phyloP scores from a whole-genome alignment of 108 stramenopile genomes.

The Cylindrotheca fusiformis region DNA sequence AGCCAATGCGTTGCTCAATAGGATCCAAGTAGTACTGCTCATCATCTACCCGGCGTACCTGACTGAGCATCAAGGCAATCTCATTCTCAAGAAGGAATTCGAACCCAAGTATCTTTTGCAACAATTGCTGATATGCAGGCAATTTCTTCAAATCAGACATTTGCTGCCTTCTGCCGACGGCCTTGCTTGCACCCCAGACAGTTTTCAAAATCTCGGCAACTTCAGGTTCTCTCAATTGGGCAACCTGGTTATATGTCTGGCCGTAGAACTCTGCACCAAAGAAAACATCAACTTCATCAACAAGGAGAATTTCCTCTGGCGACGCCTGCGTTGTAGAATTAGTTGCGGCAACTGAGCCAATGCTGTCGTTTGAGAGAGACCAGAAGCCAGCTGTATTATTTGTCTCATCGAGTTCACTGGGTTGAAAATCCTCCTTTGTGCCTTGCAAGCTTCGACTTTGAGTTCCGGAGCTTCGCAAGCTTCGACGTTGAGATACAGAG shows the following conservation, averaged over 20 bases:
- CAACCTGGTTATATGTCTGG: constrained; percentile 62
- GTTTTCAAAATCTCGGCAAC: constrained; percentile 36
- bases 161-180: constrained; percentile 32
- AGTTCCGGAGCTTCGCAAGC: neutral
- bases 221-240: constrained; percentile 45
- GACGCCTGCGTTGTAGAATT: neutral
- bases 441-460: neutral
- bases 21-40: constrained; percentile 41
- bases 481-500: neutral
- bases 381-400: no score
- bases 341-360: neutral
- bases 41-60: constrained; percentile 53
- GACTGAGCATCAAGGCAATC: constrained; percentile 51
- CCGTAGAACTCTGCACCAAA: constrained; percentile 70
- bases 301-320: constrained; percentile 35
- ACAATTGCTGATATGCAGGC: constrained; percentile 34
- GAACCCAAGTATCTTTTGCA: constrained; percentile 36
- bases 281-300: constrained; percentile 71
- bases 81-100: constrained; percentile 53
- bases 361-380: neutral
- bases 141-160: constrained; percentile 39
- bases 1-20: constrained; percentile 45
- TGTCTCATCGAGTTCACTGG: neutral
- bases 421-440: neutral
- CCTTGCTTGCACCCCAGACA: constrained; percentile 38